phyloP scores from a whole-genome alignment of 2,329 filamentous ascomycete genomes.

The Colletotrichum theobromicola region DNA sequence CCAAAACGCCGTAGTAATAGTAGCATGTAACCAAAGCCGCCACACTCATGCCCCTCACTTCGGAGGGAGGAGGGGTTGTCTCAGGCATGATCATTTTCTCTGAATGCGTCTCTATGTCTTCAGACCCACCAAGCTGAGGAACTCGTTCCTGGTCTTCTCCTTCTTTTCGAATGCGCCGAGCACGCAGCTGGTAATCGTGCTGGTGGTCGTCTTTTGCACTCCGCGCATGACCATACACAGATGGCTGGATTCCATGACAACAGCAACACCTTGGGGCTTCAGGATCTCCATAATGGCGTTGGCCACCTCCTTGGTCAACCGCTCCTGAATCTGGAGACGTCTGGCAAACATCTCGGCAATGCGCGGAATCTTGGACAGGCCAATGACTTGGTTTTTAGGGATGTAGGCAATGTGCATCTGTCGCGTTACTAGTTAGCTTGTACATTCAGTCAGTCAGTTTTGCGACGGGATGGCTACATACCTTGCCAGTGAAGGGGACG shows the following conservation, averaged over 20 bases:
- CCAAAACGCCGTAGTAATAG: conserved; percentile 7
- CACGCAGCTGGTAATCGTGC: conserved; percentile 95
- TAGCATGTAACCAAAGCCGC: background rate
- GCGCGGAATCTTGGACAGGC: conserved; percentile 92
- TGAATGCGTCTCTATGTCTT: conserved; percentile 41
- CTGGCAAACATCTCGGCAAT: conserved; percentile 98
- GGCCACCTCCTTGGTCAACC: conserved; percentile 94
- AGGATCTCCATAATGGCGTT: conserved; percentile 92
- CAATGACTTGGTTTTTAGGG: conserved; percentile 87
- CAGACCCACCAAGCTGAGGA: conserved; percentile 78
- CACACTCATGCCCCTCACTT: background rate
- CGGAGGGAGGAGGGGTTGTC: background rate
- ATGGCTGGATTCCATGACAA: conserved; percentile 97
- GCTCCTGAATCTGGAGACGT: conserved; percentile 93
- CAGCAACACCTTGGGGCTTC: conserved; percentile 91
- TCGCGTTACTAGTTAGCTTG: background rate
- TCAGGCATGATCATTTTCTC: background rate
- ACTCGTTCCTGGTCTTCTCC: conserved; percentile 95
- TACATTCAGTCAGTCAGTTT: background rate
- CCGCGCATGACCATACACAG: conserved; percentile 99
- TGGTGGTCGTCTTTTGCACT: conserved; percentile 88
- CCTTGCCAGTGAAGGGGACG: conserved; percentile 95
- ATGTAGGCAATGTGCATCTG: conserved; percentile 99
- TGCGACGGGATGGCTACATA: conserved; percentile 39
- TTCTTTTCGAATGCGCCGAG: conserved; percentile 93